Evolutionary conservation across 1,284 basidiomycete species (phyloP), one percentile per base, ranked within the genome.

Genomic region (Ganoderma multipileum): DNA sequence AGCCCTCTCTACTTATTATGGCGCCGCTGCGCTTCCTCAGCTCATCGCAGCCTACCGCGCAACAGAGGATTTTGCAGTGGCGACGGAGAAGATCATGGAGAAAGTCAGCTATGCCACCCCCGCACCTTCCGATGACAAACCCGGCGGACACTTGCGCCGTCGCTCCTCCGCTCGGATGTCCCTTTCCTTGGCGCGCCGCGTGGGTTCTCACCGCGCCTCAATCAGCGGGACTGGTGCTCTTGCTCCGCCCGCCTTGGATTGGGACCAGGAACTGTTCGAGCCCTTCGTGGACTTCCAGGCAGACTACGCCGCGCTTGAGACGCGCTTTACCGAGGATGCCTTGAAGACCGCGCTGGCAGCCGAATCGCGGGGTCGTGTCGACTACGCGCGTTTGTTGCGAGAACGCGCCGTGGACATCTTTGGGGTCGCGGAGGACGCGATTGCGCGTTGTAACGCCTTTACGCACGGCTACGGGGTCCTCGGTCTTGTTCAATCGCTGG

Each of bases 181-280:
- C 2, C 87, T 93, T 84, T 95, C 93, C 2, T 89, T 94, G 71
- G 90, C 91, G 1, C 87, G 89, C 75, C 85, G 91, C 16, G 81
- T 33, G 9, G 52, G 52, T 18, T 55, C 82, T 59, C 78, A 82
- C 47, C 78, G 83, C 11, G 77, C 79, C 12, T 81, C 83, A 3
- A 78, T 77, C 39, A 76, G 76, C 42, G 69, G 75, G 11, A 70
- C 70, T 18, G 65, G 69, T 8, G 67, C 69, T 33, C 64, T 68
- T n/a, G 73, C 78, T 39, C 70, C 78, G 26, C 74, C 75, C 26
- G 83, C 83, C 12, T 81, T 88, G 71, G 90, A 90, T 61, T 98
- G 96, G 96, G 95, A 97, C 76, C 91, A 92, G 65, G 90, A 92
- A 50, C 84, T 98, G 11, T 97, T 96, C 79, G 95, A 96, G 77